Conservation (phyloP, 306 rosid species). For the Sicyos edulis region DNA sequence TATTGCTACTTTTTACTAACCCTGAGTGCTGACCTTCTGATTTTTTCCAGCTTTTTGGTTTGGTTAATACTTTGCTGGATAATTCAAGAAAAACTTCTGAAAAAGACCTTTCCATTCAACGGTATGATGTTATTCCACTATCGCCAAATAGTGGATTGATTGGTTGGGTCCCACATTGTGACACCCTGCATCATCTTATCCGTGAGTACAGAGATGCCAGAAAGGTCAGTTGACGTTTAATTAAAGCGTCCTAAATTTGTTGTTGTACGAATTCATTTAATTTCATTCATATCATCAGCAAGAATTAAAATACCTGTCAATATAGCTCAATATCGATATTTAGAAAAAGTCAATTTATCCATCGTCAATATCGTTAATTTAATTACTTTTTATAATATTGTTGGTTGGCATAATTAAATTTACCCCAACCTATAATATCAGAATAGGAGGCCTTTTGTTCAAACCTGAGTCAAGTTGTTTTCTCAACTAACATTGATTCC, state of each 20-base stretch:
- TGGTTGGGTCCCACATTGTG: slow-evolving; percentile 98
- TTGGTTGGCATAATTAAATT: too few species aligned
- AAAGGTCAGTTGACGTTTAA: slow-evolving; percentile 54
- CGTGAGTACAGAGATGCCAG: slow-evolving; percentile 90
- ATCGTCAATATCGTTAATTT: too few species aligned
- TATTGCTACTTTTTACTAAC: neutral
- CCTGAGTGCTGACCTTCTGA: slow-evolving; percentile 14
- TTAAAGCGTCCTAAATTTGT: slow-evolving; percentile 1
- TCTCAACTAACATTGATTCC: too few species aligned
- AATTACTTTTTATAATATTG: too few species aligned
- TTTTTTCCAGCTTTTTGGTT: slow-evolving; percentile 74
- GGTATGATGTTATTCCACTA: slow-evolving; percentile 84
- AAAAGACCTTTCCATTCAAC: slow-evolving; percentile 77
- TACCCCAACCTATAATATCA: too few species aligned
- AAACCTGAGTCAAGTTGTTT: too few species aligned
- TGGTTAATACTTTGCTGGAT: slow-evolving; percentile 87
- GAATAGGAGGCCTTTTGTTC: too few species aligned
- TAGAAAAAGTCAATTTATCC: too few species aligned
- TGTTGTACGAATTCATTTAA: neutral
- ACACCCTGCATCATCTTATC: slow-evolving; percentile 82
- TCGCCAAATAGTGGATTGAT: slow-evolving; percentile 97
- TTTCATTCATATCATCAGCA: neutral
- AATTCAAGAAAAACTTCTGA: slow-evolving; percentile 76
- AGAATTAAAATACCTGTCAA: too few species aligned
- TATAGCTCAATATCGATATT: too few species aligned